Conservation (phyloP, 805 yeast genomes). For the Cyberlindnera japonica region DNA sequence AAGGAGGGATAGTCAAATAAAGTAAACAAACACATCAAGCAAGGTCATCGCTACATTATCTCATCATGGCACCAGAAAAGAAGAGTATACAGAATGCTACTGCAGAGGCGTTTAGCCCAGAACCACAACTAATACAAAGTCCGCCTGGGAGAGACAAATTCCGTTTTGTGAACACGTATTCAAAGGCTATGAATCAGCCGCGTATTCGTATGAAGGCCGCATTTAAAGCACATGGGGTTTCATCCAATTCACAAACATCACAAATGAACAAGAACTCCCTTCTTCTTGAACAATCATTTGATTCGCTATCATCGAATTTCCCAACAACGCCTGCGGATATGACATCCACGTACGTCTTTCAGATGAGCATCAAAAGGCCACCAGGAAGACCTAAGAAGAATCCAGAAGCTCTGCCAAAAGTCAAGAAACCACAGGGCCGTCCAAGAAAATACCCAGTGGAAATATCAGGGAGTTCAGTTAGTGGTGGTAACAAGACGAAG, state of each 20-base stretch:
- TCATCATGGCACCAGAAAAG: no score
- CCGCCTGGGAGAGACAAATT: constrained; percentile 11
- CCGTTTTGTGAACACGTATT: constrained; percentile 26
- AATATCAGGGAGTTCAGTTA: constrained; percentile 4
- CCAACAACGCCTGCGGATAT: constrained; percentile 8
- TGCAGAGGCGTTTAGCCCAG: no score
- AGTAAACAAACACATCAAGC: no score
- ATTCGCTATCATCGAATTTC: constrained; percentile 4
- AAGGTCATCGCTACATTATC: no score
- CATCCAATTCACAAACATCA: constrained; percentile 4
- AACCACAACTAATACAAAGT: no score
- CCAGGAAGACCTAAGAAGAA: constrained; percentile 51
- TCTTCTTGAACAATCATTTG: constrained; percentile 24
- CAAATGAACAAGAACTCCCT: constrained; percentile 13
- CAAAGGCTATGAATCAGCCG: constrained; percentile 15
- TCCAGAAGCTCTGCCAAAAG: constrained; percentile 43
- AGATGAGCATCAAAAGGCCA: constrained; percentile 33
- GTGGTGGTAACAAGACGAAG: background rate
- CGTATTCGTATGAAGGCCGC: constrained; percentile 25
- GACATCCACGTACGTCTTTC: constrained; percentile 18
- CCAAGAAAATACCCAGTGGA: constrained; percentile 27
- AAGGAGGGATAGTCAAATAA: no score
- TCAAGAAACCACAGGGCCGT: constrained; percentile 29
- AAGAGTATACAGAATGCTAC: no score
- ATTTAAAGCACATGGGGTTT: constrained; percentile 18